Base-by-base conservation (phyloP, 116 monocot genomes). In the Trichopus zeylanicus region DNA sequence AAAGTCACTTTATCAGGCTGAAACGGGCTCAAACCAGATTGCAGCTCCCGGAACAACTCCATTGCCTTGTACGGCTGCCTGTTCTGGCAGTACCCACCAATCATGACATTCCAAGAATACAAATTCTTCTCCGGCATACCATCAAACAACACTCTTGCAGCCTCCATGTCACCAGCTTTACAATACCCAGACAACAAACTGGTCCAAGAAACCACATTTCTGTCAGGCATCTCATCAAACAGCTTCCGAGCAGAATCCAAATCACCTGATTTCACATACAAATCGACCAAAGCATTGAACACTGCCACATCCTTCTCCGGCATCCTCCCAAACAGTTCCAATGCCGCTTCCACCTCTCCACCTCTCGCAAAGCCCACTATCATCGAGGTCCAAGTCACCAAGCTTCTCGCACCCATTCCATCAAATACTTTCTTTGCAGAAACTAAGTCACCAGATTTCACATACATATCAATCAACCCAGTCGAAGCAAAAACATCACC, bases 141-240 rank as follows among this genome's bases (percentile, higher is more conserved):
- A 19, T 83, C 74, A 55, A 88, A 83, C 69, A 88, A 29, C 0
- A 12, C 47, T 51, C 76, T 63, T 1, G 88, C 79, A 3, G 65
- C 25, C 53, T 76, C 73, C 74, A 80, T 66, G 21, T 78, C 47
- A 1, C 62, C 74, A 13, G 52, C 55, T 51, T 75, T 72, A 34
- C 73, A 54, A 35, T 80, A 75, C 29, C 88, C 88, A 28, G 51
- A 54, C 9, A 83, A 64, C 74, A 88, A 62, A 52, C 66, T 78
- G 29, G 83, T 88, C 83, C 88, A 88, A 11, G 83, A 71, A 24
- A 84, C 80, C 31, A 70, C 71, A 51, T 70, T 88, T 51, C 60
- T 68, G 27, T 80, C 70, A 1, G 59, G 57, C 81, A 76, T 69
- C 25, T 69, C 73, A 31, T 73, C 72, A 33, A 81, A 81, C 60